A percentile compares a stretch with the other conserved stretches of the same genome.
Conservation (phyloP, 2,329 filamentous ascomycete species). For the Westerdykella aurantiaca region DNA sequence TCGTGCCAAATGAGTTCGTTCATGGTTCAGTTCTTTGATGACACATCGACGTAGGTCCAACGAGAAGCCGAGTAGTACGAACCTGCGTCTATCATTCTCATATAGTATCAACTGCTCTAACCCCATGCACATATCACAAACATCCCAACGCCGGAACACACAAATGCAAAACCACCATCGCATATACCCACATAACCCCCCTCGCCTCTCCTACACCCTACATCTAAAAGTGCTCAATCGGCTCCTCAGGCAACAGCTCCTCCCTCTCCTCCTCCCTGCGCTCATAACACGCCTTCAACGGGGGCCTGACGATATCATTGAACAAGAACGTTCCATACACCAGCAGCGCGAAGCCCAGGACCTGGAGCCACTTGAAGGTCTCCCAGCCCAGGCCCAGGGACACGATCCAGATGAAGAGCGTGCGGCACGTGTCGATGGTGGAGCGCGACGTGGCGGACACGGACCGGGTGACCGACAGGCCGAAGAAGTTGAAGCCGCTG, state of each 20-base stretch:
- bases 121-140: too few species aligned
- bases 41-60: too few species aligned
- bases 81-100: too few species aligned
- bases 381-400: conserved; percentile 94
- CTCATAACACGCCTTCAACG: conserved; percentile 61
- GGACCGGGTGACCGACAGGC: conserved; percentile 80
- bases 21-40: too few species aligned
- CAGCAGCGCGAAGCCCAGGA: conserved; percentile 77
- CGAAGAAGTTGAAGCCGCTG: conserved; percentile 98
- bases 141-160: too few species aligned
- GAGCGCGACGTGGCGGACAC: conserved; percentile 91
- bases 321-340: conserved; percentile 97
- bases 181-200: too few species aligned
- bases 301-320: conserved; percentile 86
- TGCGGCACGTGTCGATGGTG: conserved; percentile 95
- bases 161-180: too few species aligned
- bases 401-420: conserved; percentile 96
- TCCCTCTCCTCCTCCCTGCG: conserved; percentile 39
- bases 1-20: too few species aligned
- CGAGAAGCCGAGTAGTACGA: too few species aligned
- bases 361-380: conserved; percentile 94
- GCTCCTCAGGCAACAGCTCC: conserved; percentile 72
- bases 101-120: too few species aligned
- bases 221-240: conserved; percentile 60
- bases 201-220: too few species aligned